Conservation (phyloP, 352 stramenopile genomes). For the Pythium dissimile region DNA sequence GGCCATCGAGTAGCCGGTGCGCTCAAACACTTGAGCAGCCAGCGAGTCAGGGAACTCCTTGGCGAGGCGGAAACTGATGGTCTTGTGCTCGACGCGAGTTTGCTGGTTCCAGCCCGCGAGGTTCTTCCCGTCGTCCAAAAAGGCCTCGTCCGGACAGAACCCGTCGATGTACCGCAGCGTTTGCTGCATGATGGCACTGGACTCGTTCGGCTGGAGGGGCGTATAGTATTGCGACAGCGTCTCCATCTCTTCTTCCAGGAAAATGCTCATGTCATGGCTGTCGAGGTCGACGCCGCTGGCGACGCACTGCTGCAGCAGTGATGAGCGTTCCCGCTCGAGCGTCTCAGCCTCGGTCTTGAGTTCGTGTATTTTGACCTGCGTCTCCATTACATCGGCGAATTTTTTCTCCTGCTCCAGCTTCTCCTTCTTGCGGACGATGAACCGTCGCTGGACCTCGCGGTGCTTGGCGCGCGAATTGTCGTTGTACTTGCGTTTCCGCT, state of each 20-base stretch:
- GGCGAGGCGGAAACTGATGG: slow-evolving; percentile 24
- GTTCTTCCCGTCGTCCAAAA: slow-evolving; percentile 15
- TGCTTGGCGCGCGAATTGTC: slow-evolving; percentile 27
- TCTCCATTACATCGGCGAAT: slow-evolving; percentile 19
- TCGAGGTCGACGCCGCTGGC: slow-evolving; percentile 22
- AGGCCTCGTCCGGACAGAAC: slow-evolving; percentile 26
- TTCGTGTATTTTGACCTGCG: slow-evolving; percentile 20
- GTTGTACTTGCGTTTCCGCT: slow-evolving; percentile 28
- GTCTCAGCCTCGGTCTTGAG: slow-evolving; percentile 12
- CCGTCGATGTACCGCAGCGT: slow-evolving; percentile 30
- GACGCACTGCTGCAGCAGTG: slow-evolving; percentile 26
- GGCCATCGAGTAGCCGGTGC: slow-evolving; percentile 20
- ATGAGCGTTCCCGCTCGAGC: slow-evolving; percentile 23
- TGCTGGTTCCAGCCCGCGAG: slow-evolving; percentile 24
- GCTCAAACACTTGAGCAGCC: slow-evolving; percentile 17
- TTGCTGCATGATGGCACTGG: slow-evolving; percentile 23
- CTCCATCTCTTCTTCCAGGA: slow-evolving; percentile 27
- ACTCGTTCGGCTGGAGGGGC: slow-evolving; percentile 19
- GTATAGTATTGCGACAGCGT: slow-evolving; percentile 24
- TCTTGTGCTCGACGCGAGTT: slow-evolving; percentile 23
- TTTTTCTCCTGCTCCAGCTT: slow-evolving; percentile 23
- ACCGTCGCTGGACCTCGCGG: slow-evolving; percentile 29
- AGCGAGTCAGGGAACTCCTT: slow-evolving; percentile 20
- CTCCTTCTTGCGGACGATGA: slow-evolving; percentile 25
- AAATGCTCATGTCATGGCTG: slow-evolving; percentile 22